These are phyloP conservation scores for Ogataea angusta DNA, from an alignment of 805 yeast genomes.

Conservation along the genomic window DNA sequence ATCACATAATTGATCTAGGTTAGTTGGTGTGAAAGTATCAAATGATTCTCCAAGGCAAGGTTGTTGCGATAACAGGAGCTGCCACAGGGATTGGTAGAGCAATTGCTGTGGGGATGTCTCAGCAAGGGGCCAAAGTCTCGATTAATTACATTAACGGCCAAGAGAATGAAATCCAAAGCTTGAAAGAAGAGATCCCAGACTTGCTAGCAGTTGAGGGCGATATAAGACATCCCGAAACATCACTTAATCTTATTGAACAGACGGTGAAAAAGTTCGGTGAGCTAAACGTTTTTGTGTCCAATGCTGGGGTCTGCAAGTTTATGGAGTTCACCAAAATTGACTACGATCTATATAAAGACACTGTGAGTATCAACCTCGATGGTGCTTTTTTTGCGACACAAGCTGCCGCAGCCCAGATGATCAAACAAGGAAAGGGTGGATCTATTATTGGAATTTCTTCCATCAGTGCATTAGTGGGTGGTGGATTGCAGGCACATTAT, in stretches of 20 bases:
- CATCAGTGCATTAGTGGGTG: conserved; percentile 45
- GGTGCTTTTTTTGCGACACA: conserved; percentile 46
- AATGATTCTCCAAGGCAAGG: conserved; percentile 32
- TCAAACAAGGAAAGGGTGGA: conserved; percentile 44
- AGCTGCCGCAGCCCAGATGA: conserved; percentile 46
- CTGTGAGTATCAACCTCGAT: conserved; percentile 39
- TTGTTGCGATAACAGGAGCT: conserved; percentile 44
- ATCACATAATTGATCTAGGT: background rate
- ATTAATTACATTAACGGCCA: conserved; percentile 34
- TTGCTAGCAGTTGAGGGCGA: conserved; percentile 43
- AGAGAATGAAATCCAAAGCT: conserved; percentile 20
- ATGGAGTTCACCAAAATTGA: conserved; percentile 40
- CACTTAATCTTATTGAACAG: conserved; percentile 29
- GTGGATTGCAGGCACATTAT: conserved; percentile 43
- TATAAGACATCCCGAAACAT: conserved; percentile 39
- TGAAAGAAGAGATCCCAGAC: conserved; percentile 28
- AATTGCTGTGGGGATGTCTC: conserved; percentile 40
- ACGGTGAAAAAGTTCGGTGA: conserved; percentile 39
- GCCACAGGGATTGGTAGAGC: conserved; percentile 44
- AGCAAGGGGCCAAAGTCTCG: conserved; percentile 40
- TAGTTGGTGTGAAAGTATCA: background rate
- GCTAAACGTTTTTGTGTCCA: conserved; percentile 41
- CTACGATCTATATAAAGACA: conserved; percentile 34
- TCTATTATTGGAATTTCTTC: conserved; percentile 43
- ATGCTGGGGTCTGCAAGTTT: conserved; percentile 46